These are phyloP conservation scores for Gnomoniopsis sp. DNA, from an alignment of 2,329 filamentous ascomycete genomes.

Conservation along the genomic window DNA sequence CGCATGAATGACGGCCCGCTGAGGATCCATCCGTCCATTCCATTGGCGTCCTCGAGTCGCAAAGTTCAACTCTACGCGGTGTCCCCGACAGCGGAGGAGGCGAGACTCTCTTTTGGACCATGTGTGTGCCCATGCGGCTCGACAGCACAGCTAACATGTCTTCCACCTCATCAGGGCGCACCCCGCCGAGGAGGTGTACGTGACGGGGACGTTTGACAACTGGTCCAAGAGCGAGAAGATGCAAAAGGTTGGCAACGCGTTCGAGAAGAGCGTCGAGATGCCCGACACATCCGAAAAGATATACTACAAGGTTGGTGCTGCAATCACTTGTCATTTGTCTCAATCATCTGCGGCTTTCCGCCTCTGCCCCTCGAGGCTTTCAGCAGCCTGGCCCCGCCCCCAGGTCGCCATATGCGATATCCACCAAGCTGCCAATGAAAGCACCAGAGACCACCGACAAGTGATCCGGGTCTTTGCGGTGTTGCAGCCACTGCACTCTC, in stretches of 20 bases:
- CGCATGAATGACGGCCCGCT: constrained; percentile 5
- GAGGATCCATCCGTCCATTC: constrained; percentile 5
- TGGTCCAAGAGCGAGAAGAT: constrained; percentile 87
- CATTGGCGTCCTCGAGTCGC: not conserved
- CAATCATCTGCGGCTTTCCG: constrained; percentile 11
- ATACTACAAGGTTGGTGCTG: constrained; percentile 81
- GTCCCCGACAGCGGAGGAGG: not conserved
- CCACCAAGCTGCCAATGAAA: not conserved
- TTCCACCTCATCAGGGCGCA: constrained; percentile 63
- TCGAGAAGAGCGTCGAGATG: constrained; percentile 74
- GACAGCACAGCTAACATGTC: constrained; percentile 1
- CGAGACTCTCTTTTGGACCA: not conserved
- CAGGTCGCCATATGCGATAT: not conserved
- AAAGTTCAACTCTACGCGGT: not conserved
- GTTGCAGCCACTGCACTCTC: not conserved
- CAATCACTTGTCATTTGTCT: constrained; percentile 10
- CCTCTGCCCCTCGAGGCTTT: constrained; percentile 10
- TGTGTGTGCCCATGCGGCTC: not conserved
- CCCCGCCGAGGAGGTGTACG: constrained; percentile 80
- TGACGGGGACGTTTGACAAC: constrained; percentile 93
- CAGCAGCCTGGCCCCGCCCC: not conserved
- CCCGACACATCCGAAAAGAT: constrained; percentile 67
- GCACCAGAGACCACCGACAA: not conserved
- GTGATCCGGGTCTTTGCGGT: not conserved
- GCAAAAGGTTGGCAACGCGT: constrained; percentile 68